Evolutionary conservation across 805 yeast genomes (phyloP), one percentile per base, ranked within the genome.

Genomic region (Saccharomycopsis javanensis): DNA sequence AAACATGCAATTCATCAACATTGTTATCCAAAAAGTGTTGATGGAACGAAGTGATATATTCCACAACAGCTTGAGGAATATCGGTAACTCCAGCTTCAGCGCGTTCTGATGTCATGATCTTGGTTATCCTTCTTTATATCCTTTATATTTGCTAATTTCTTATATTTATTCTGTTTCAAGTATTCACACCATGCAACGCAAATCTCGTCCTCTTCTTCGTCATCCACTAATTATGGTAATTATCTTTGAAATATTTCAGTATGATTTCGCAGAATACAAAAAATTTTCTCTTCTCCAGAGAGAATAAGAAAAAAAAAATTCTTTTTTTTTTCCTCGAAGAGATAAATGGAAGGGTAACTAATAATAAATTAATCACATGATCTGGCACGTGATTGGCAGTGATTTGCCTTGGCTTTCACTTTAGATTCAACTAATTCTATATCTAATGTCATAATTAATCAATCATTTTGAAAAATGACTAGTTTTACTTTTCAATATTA

Each of bases 61-160:
- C 72, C 25, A 68, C 64, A 52, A 77, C 76, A 25, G 73, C 75
- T 33, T 75, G 78, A 5, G 80, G 80, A 55, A 77, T 42, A 16
- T 42, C 25, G 23, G 48, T 8, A 20, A 6, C 23, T 20, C 27
- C 25, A n/a, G 28, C 11, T 42, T 42, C 27, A 20, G 28, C 5
- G 18, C 23, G 48, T 42, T 42, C 48, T 15, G 23, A 20, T 18
- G 48, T 15, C 48, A 42, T 42, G 4, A 13, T 37, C 45, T 37
- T 42, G 48, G 28, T 42, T 23, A 13, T 42, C 1, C n/a, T n/a
- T n/a, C n/a, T n/a, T n/a, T n/a, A n/a, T n/a, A n/a, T n/a, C n/a
- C n/a, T n/a, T n/a, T n/a, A n/a, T n/a, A n/a, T n/a, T n/a, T n/a
- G n/a, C n/a, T n/a, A n/a, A n/a, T n/a, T n/a, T n/a, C n/a, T n/a